These are phyloP conservation scores for Rubus parviflorus DNA, from an alignment of 306 rosid genomes.

Conservation along the genomic window DNA sequence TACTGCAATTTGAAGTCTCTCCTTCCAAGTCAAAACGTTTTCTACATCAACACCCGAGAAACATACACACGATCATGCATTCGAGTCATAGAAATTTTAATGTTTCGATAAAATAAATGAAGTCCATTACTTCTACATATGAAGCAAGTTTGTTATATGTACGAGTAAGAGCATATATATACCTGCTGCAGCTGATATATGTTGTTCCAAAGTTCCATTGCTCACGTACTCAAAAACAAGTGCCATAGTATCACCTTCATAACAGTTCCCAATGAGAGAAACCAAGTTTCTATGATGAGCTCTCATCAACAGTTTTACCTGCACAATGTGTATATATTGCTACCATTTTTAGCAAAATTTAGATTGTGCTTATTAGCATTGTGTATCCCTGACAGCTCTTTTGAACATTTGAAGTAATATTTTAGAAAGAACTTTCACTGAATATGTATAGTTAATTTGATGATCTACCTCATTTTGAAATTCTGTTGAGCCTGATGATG, in stretches of 20 bases:
- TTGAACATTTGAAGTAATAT: too few relatives aligned
- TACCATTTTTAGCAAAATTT: too few relatives aligned
- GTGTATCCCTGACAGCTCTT: too few relatives aligned
- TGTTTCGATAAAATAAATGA: neutral
- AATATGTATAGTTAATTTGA: too few relatives aligned
- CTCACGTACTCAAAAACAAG: conserved; percentile 35
- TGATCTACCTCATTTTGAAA: conserved; percentile 53
- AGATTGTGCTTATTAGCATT: too few relatives aligned
- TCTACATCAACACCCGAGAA: too few relatives aligned
- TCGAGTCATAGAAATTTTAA: neutral
- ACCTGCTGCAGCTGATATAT: conserved; percentile 12
- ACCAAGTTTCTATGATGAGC: conserved; percentile 41
- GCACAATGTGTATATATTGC: neutral
- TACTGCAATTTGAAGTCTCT: conserved; percentile 34
- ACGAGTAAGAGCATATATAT: neutral
- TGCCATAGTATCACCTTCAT: conserved; percentile 19
- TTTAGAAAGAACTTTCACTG: neutral
- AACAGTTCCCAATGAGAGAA: conserved; percentile 22
- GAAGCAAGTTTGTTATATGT: neutral
- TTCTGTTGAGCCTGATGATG: conserved; percentile 35
- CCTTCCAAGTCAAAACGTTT: conserved; percentile 17
- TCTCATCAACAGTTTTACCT: conserved; percentile 41
- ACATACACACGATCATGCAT: neutral
- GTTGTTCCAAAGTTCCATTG: conserved; percentile 29
- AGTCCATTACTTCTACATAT: neutral